Percentiles rank a stretch among this genome's conserved stretches.
Conservation (phyloP, 768 basidiomycete genomes). For the Saitozyma podzolica region DNA sequence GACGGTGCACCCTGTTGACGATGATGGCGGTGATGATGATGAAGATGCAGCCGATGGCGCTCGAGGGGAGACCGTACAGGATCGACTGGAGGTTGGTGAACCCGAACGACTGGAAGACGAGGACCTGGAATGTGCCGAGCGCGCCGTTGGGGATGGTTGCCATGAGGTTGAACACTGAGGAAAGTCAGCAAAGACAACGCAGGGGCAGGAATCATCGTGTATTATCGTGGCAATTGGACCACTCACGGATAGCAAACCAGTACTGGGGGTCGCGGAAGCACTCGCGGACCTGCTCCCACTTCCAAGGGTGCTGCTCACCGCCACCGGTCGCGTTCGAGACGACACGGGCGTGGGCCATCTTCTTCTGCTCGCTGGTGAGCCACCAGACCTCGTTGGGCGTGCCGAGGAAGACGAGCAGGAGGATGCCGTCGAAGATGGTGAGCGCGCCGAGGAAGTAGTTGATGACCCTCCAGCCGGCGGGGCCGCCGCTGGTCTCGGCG, state of each 20-base stretch:
- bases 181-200: neutral
- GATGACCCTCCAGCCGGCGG: constrained; percentile 28
- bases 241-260: constrained; percentile 14
- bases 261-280: constrained; percentile 22
- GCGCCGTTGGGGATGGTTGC: constrained; percentile 34
- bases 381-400: constrained; percentile 37
- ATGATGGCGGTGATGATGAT: constrained; percentile 16
- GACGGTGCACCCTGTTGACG: constrained; percentile 10
- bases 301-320: constrained; percentile 18
- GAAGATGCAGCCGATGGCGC: constrained; percentile 19
- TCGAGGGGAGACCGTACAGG: constrained; percentile 16
- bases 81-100: constrained; percentile 23
- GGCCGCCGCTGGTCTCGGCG: constrained; percentile 13
- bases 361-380: constrained; percentile 29
- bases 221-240: too few relatives aligned
- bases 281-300: constrained; percentile 34
- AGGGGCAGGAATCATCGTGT: neutral
- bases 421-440: constrained; percentile 27
- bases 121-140: constrained; percentile 13
- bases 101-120: constrained; percentile 30
- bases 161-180: constrained; percentile 17
- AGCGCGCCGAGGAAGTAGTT: constrained; percentile 33
- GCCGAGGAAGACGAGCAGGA: constrained; percentile 34
- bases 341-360: constrained; percentile 29
- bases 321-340: constrained; percentile 20